Evolutionary conservation across 345 rosid genomes (phyloP).

Genomic region (Acer negundo): DNA sequence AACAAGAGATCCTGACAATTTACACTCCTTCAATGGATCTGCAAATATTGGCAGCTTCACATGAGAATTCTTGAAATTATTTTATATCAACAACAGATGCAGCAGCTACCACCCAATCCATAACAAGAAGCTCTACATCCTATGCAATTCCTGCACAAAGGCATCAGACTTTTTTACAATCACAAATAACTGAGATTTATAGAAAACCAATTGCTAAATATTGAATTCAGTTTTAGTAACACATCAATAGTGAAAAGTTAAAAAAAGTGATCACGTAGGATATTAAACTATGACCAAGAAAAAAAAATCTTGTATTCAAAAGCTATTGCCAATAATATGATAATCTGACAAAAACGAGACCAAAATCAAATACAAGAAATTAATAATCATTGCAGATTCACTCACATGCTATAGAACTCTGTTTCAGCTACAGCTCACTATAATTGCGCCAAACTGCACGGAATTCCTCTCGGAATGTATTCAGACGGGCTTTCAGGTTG

Average conservation of each 20-base stretch:
- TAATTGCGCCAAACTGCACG: slow-evolving; percentile 98
- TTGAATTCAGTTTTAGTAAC: background rate
- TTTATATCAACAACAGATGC: slow-evolving; percentile 23
- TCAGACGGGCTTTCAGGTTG: slow-evolving; percentile 92
- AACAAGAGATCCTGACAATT: slow-evolving; percentile 27
- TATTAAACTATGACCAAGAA: background rate
- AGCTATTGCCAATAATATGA: background rate
- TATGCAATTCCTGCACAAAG: slow-evolving; percentile 16
- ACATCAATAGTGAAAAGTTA: background rate
- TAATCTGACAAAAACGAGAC: background rate
- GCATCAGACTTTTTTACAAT: background rate
- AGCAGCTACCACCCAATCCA: slow-evolving; percentile 15
- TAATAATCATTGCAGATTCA: slow-evolving; percentile 1
- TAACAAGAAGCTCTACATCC: slow-evolving; percentile 10
- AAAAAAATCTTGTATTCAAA: background rate
- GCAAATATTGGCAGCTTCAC: slow-evolving; percentile 24
- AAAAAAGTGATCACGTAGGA: background rate
- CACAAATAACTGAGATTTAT: background rate
- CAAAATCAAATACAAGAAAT: background rate
- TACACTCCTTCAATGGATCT: slow-evolving; percentile 20
- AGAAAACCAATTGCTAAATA: background rate
- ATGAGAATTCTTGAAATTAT: slow-evolving; percentile 16
- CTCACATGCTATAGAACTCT: slow-evolving; percentile 27
- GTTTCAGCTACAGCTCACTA: slow-evolving; percentile 73
- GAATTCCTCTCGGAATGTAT: slow-evolving; percentile 95